phyloP scores from a whole-genome alignment of 495 filamentous ascomycete genomes.

The Choiromyces venosus region DNA sequence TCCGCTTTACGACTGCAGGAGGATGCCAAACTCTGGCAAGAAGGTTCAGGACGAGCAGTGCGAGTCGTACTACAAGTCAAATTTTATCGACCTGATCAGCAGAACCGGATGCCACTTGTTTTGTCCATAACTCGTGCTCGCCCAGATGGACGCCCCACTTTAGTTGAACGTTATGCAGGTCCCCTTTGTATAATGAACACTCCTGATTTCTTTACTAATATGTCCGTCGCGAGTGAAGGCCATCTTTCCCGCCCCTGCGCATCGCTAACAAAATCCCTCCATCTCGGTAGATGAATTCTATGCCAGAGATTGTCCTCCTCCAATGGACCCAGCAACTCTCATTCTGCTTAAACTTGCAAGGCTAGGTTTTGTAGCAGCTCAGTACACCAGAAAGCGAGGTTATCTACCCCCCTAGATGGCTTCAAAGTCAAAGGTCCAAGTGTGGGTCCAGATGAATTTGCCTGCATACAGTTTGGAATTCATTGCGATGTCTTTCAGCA shows the following conservation, averaged over 20 bases:
- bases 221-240: not conserved
- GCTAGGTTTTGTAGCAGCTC: not conserved
- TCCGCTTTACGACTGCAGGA: too few species aligned
- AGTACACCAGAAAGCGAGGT: not conserved
- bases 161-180: too few species aligned
- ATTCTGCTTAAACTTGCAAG: not conserved
- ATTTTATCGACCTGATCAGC: too few species aligned
- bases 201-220: not conserved
- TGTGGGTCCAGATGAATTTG: too few species aligned
- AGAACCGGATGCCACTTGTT: too few species aligned
- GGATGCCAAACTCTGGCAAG: too few species aligned
- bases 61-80: too few species aligned
- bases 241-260: not conserved
- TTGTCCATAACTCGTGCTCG: too few species aligned
- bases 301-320: not conserved
- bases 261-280: not conserved
- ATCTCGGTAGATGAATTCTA: not conserved
- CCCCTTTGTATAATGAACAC: not conserved
- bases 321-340: not conserved
- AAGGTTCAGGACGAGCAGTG: too few species aligned
- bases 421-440: not conserved
- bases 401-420: not conserved
- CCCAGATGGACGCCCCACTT: too few species aligned
- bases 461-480: too few species aligned
- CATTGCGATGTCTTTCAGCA: too few species aligned